Conservation (phyloP, 1,139 yeast species). For the Candida anutae region DNA sequence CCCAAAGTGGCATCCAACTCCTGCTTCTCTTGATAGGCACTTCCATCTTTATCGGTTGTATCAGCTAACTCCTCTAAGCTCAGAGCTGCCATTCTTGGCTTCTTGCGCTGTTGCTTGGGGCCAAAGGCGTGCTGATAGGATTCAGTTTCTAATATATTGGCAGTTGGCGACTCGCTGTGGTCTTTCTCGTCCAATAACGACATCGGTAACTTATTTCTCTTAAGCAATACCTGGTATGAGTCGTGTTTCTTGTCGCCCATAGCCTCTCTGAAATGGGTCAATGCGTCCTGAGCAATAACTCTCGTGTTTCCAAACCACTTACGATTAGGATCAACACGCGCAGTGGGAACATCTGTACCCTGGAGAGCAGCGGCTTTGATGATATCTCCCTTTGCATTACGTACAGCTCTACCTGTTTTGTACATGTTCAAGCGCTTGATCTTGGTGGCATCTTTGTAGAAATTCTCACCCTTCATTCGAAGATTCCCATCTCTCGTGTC, state of each 20-base stretch:
- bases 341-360: constrained; percentile 80
- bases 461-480: constrained; percentile 94
- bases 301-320: constrained; percentile 98
- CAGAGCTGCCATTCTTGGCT: constrained; percentile 73
- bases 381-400: constrained; percentile 84
- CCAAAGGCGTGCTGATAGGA: constrained; percentile 80
- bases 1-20: constrained; percentile 73
- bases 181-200: constrained; percentile 85
- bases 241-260: constrained; percentile 82
- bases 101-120: constrained; percentile 90
- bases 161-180: constrained; percentile 63
- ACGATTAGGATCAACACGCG: constrained; percentile 92
- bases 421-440: constrained; percentile 89
- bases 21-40: constrained; percentile 60
- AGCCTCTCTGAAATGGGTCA: constrained; percentile 89
- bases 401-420: constrained; percentile 79
- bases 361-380: constrained; percentile 84
- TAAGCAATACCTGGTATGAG: constrained; percentile 78
- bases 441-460: constrained; percentile 89
- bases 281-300: constrained; percentile 94
- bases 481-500: constrained; percentile 84
- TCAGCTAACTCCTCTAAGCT: constrained; percentile 77
- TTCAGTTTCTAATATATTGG: constrained; percentile 83
- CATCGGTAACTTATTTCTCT: constrained; percentile 93
- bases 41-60: constrained; percentile 50